phyloP scores from a whole-genome alignment of 2,329 filamentous ascomycete species.

The Sarocladium kiliense region DNA sequence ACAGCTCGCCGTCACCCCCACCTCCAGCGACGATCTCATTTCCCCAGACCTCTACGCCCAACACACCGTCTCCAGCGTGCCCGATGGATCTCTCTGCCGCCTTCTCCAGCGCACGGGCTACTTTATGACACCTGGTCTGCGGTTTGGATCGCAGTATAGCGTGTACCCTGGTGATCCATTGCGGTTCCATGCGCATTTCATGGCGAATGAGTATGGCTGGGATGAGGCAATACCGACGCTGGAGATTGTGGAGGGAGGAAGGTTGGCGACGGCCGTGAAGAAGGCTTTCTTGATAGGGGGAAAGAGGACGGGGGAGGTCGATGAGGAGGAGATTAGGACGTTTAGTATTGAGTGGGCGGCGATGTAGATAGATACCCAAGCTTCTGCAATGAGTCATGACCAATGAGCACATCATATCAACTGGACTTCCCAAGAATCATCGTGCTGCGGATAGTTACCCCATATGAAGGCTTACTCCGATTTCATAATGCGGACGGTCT shows the following conservation, averaged over 20 bases:
- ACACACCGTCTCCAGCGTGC: slow-evolving; percentile 13
- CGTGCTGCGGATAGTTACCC: no score
- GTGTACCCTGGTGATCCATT: slow-evolving; percentile 94
- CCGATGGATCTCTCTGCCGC: slow-evolving; percentile 59
- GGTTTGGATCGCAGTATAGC: slow-evolving; percentile 91
- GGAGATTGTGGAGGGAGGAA: slow-evolving; percentile 78
- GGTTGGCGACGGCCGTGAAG: slow-evolving; percentile 91
- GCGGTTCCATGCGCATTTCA: slow-evolving; percentile 91
- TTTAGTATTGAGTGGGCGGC: slow-evolving; percentile 94
- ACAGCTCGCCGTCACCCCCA: slow-evolving; percentile 28
- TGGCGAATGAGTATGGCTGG: slow-evolving; percentile 81
- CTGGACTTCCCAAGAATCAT: no score
- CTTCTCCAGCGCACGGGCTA: slow-evolving; percentile 76
- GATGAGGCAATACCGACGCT: slow-evolving; percentile 80
- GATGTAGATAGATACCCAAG: slow-evolving; percentile 53
- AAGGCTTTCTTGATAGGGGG: slow-evolving; percentile 90
- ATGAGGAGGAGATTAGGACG: slow-evolving; percentile 49
- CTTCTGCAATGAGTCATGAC: no score
- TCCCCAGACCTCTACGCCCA: slow-evolving; percentile 12
- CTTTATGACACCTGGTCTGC: slow-evolving; percentile 84
- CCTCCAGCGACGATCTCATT: slow-evolving; percentile 27
- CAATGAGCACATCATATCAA: no score
- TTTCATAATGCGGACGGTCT: no score
- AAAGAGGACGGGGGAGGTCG: slow-evolving; percentile 33
- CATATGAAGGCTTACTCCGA: no score